These are phyloP conservation scores for Urtica urens DNA, from an alignment of 306 rosid genomes.

Conservation along the genomic window DNA sequence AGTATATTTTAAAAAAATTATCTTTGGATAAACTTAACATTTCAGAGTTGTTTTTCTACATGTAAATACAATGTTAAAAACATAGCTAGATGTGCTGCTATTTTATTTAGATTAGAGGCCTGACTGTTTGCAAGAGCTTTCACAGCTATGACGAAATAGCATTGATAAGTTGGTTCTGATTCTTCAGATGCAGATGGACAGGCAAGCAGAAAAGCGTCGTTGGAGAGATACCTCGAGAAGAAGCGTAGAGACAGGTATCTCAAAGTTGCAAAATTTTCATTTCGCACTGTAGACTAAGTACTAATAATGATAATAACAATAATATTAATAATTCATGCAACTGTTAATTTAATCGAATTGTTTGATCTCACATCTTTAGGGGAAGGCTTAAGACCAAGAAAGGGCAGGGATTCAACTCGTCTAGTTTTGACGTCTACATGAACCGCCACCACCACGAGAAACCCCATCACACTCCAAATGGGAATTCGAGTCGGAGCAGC, in stretches of 20 bases:
- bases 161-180: constrained; percentile 11
- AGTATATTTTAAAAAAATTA: no score
- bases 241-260: constrained; percentile 88
- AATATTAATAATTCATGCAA: no score
- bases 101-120: no score
- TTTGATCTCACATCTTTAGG: no score
- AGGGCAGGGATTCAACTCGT: constrained; percentile 38
- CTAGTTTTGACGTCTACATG: constrained; percentile 63
- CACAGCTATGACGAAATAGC: not conserved
- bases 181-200: constrained; percentile 78
- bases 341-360: no score
- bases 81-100: no score
- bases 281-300: no score
- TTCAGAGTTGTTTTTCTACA: no score
- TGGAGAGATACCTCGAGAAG: constrained; percentile 89
- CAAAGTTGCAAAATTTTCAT: not conserved
- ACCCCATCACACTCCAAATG: constrained; percentile 57
- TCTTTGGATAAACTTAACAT: no score
- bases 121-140: no score
- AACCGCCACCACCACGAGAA: constrained; percentile 53
- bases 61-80: no score
- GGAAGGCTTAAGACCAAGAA: constrained; percentile 75
- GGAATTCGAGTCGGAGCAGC: constrained; percentile 62
- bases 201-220: constrained; percentile 59
- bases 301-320: no score